A percentile compares a stretch with the other conserved stretches of the same genome.
These are phyloP conservation scores for Lunasporangiospora selenospora DNA, from an alignment of 192 early-diverging fungal genomes.

Conservation along the genomic window DNA sequence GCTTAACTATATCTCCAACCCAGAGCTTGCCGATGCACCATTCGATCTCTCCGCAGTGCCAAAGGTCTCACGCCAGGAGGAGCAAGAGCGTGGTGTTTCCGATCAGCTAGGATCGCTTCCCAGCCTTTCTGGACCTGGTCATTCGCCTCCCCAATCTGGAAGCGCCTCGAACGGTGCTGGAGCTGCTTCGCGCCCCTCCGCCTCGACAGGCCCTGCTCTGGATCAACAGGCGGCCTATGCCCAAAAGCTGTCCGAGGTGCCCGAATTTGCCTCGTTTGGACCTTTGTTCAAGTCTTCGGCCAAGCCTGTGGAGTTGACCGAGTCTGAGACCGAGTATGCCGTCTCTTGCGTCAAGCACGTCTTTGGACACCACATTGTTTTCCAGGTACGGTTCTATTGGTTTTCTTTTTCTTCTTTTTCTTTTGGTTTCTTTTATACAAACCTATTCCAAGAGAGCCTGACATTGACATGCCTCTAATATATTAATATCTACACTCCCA, in stretches of 20 bases:
- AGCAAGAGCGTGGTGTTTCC: slow-evolving; percentile 74
- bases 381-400: slow-evolving; percentile 73
- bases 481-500: background rate
- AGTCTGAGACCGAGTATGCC: slow-evolving; percentile 95
- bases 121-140: slow-evolving; percentile 38
- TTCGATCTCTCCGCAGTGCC: slow-evolving; percentile 86
- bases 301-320: slow-evolving; percentile 83
- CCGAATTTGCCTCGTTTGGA: slow-evolving; percentile 86
- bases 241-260: slow-evolving; percentile 77
- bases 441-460: background rate
- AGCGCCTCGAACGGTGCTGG: slow-evolving; percentile 31
- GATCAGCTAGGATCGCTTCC: slow-evolving; percentile 28
- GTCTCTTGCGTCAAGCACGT: slow-evolving; percentile 94
- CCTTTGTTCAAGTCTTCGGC: slow-evolving; percentile 85
- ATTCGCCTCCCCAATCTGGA: slow-evolving; percentile 33
- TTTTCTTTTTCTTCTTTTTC: background rate
- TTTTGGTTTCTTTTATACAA: slow-evolving; percentile 1
- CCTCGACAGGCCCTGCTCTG: slow-evolving; percentile 45
- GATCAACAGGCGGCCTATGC: slow-evolving; percentile 82
- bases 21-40: slow-evolving; percentile 60
- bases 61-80: slow-evolving; percentile 87
- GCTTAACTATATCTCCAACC: slow-evolving; percentile 83
- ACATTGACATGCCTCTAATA: background rate
- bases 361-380: slow-evolving; percentile 89
- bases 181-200: slow-evolving; percentile 38